phyloP scores from a whole-genome alignment of 2,329 filamentous ascomycete genomes.

The Lachnellula cervina region DNA sequence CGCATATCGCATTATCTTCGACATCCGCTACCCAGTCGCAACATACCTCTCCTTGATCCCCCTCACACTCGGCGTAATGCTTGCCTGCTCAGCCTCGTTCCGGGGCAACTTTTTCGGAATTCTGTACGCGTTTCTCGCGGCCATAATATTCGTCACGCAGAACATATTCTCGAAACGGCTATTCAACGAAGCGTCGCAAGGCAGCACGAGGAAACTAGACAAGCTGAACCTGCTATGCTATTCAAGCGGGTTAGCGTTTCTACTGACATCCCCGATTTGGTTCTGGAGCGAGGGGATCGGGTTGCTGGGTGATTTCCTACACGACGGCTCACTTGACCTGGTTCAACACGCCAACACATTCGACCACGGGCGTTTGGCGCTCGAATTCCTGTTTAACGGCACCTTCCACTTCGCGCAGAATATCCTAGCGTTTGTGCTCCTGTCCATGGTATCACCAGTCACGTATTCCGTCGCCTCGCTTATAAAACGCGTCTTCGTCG shows the following conservation, averaged over 20 bases:
- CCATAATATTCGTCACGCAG: conserved; percentile 92
- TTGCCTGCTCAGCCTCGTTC: conserved; percentile 91
- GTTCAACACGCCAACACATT: conserved; percentile 56
- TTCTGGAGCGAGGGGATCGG: conserved; percentile 81
- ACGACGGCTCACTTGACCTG: conserved; percentile 71
- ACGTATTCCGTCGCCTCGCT: conserved; percentile 95
- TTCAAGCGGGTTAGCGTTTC: conserved; percentile 87
- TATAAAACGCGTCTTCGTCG: conserved; percentile 96
- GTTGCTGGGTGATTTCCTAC: conserved; percentile 71
- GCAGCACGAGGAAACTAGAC: conserved; percentile 62
- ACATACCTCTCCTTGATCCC: conserved; percentile 91
- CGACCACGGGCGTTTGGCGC: conserved; percentile 64
- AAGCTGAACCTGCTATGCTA: conserved; percentile 97
- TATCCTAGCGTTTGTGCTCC: conserved; percentile 85
- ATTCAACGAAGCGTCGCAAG: conserved; percentile 73
- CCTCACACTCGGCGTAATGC: conserved; percentile 87
- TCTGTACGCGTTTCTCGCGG: conserved; percentile 80
- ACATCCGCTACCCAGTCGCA: conserved; percentile 78
- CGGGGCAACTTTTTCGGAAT: conserved; percentile 88
- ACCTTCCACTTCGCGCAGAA: conserved; percentile 96
- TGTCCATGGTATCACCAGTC: conserved; percentile 91
- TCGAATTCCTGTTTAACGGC: conserved; percentile 97
- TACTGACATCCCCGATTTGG: conserved; percentile 88
- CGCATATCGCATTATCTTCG: conserved; percentile 84
- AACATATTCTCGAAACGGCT: conserved; percentile 98